Base-by-base conservation (phyloP, 306 rosid genomes). In the Cicer arietinum region DNA sequence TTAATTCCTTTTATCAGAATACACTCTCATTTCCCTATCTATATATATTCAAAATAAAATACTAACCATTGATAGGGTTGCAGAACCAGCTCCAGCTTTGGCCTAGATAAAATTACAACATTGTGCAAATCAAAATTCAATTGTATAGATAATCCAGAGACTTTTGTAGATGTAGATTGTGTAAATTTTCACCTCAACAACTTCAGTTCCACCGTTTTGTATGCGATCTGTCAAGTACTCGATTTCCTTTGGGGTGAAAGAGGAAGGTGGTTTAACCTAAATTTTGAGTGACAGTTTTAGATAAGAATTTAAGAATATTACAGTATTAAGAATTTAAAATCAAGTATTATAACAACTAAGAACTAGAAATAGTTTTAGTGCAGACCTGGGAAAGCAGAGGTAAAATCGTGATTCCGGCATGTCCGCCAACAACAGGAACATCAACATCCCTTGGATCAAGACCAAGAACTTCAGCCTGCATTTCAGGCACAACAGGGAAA, bases 121-220 rank as follows among this genome's bases (percentile, higher is more conserved):
- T 48, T 51, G 9, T 6, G 35, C 75, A 66, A 63, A 70, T 62
- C 59, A 84, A 47, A 66, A 57, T 73, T 73, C 54, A 59, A 20
- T 22, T 40, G 6, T 11, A 9, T 35, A 57, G 20, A 72, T 58
- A 72, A 50, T 58, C 56, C 45, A 76, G 51, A 63, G 58, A 48
- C 3, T 41, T 58, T 10, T 13, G 9, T 69, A 70, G 9, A 44
- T 7, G 18, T 7, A 22, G n/a, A 60, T 69, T 37, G 63, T 35
- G 48, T 70, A 56, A 37, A 10, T 71, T 62, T 60, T 78, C 70
- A 92, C 99, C 99, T 92, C 96, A 56, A 92, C 99, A 77, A 94
- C 99, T 90, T 94, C 99, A 37, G 97, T 94, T 82, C 97, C 97
- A 13, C 97, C 97, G 7, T 94, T 89, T 86, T 94, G 99, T 83